Evolutionary conservation across 352 stramenopile genomes (phyloP).

Genomic region (Phytophthora fragariaefolia): DNA sequence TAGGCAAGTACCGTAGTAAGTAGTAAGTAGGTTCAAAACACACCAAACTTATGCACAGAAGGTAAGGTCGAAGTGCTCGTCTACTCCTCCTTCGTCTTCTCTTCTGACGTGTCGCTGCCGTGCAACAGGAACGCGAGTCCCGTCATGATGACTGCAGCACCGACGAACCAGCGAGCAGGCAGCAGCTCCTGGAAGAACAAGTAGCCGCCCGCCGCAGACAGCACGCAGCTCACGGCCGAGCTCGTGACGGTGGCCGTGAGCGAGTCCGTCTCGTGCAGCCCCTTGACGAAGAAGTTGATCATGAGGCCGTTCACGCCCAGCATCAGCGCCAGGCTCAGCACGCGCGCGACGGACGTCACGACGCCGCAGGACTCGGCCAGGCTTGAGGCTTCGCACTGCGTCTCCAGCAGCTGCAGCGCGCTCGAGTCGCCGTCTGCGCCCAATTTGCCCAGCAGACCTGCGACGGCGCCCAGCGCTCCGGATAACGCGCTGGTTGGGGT

Average conservation of each 20-base stretch:
- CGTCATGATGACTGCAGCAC: conserved; percentile 67
- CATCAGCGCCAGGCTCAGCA: conserved; percentile 66
- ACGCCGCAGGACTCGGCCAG: conserved; percentile 16
- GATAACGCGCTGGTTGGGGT: conserved; percentile 47
- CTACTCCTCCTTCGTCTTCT: conserved; percentile 26
- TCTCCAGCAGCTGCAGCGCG: conserved; percentile 23
- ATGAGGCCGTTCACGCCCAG: conserved; percentile 71
- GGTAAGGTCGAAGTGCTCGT: too few species aligned
- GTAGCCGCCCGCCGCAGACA: conserved; percentile 59
- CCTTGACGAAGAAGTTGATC: conserved; percentile 78
- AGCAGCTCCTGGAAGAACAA: conserved; percentile 73
- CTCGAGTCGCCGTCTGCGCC: conserved; percentile 37
- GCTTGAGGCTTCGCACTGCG: conserved; percentile 11
- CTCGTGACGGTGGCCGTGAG: conserved; percentile 82
- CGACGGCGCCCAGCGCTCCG: conserved; percentile 48
- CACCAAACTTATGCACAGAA: too few species aligned
- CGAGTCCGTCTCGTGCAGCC: conserved; percentile 81
- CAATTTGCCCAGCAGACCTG: conserved; percentile 64
- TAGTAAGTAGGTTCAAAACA: conserved; percentile 22
- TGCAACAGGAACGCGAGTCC: conserved; percentile 70
- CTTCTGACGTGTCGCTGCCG: conserved; percentile 44
- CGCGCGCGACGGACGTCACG: conserved; percentile 32
- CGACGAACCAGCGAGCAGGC: conserved; percentile 70
- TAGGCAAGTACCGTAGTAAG: conserved; percentile 3
- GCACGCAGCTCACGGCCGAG: conserved; percentile 73